Evolutionary conservation across 192 early-diverging fungal species (phyloP), one percentile per base, ranked within the genome.

Genomic region (Coemansia pectinata): DNA sequence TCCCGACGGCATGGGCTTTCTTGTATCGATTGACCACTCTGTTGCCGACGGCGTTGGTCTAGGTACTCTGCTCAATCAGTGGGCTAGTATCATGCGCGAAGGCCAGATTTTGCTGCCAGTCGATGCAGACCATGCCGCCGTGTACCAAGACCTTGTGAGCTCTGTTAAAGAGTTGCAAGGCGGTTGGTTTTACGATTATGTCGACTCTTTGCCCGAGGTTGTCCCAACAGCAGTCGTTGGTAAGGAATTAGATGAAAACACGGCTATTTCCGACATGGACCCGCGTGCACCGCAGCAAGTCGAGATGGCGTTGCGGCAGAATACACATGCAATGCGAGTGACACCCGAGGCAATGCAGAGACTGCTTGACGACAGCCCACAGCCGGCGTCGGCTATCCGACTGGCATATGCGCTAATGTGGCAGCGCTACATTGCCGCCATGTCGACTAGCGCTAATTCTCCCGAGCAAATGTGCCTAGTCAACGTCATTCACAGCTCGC

Each of bases 361-460:
- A 0, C 65, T 81, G 19, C 33, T 61, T 15, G 14, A 23, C 10
- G 70, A 76, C 45, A 64, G 21, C 42, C 42, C 29, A 6, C 17
- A 27, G 33, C 61, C 65, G 4, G 45, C 69, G 4, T 50, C 79
- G 14, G 67, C 27, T 11, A 81, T 81, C 34, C 63, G 74, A 31
- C 64, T 81, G n/a, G 70, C 65, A 4, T 81, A 81, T 44, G 79
- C 79, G 21, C 67, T 81, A 3, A 29, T 81, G 38, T 81, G 79
- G 79, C 73, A 81, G 64, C 71, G 79, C 12, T 76, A 76, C 42
- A 73, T 65, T 42, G 38, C 15, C 4, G 66, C 70, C n/a, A 27
- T 55, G 25, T 33, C 69, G 6, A 21, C 44, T 48, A 29, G 39
- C 3, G 15, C 3, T 10, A 2, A 19, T 29, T 38, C n/a, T 53